A percentile compares a stretch with the other conserved stretches of the same genome.
Conservation (phyloP, 805 yeast species). For the Sugiyamaella floridensis region DNA sequence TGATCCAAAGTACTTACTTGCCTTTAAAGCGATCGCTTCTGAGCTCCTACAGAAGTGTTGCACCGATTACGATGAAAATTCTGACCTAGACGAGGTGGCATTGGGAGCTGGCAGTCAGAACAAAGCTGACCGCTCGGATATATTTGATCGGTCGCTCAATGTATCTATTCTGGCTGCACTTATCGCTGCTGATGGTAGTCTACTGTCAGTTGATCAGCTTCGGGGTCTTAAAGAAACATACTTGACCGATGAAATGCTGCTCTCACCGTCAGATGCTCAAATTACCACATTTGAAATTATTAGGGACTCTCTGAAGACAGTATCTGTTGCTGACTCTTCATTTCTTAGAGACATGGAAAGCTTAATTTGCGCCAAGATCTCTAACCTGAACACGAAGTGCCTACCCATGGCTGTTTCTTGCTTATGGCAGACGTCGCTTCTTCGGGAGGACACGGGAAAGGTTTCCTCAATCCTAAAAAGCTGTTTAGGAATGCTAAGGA, state of each 20-base stretch:
- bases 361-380: conserved; percentile 6
- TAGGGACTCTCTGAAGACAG: conserved; percentile 40
- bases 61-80: neutral
- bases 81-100: neutral
- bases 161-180: neutral
- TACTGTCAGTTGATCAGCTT: conserved; percentile 5
- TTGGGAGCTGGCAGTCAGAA: neutral
- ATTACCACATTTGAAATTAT: conserved; percentile 45
- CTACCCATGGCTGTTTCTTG: conserved; percentile 53
- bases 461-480: conserved; percentile 60
- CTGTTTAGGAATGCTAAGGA: conserved; percentile 43
- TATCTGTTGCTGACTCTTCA: conserved; percentile 41
- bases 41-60: neutral
- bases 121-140: too few relatives aligned
- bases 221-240: neutral
- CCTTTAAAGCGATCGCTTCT: neutral
- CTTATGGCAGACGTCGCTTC: conserved; percentile 47
- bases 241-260: conserved; percentile 2
- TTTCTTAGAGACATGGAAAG: conserved; percentile 40
- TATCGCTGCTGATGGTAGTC: conserved; percentile 4
- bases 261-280: neutral
- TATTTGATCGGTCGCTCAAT: too few relatives aligned
- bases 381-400: conserved; percentile 7
- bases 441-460: conserved; percentile 41
- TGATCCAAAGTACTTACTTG: neutral